These are phyloP conservation scores for Mycena belliarum DNA, from an alignment of 768 basidiomycete species.

Conservation along the genomic window DNA sequence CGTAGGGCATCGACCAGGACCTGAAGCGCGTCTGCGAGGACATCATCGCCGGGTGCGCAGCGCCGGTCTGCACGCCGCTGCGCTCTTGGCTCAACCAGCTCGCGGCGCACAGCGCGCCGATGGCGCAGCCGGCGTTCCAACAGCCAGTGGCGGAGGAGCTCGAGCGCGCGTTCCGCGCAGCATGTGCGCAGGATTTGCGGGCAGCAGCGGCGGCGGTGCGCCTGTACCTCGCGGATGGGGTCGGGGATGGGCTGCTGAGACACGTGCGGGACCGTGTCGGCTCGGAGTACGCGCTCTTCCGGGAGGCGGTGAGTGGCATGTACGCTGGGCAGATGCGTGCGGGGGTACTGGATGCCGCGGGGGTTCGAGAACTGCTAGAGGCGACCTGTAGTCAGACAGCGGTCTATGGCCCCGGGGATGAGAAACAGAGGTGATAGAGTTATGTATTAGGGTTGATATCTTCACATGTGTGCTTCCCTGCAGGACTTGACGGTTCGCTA, in stretches of 20 bases:
- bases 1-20: constrained; percentile 82
- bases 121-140: constrained; percentile 49
- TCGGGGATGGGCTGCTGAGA: constrained; percentile 73
- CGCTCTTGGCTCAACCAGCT: constrained; percentile 64
- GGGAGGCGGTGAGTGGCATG: constrained; percentile 59
- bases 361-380: constrained; percentile 41
- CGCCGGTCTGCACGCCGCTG: constrained; percentile 58
- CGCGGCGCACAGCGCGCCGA: constrained; percentile 23
- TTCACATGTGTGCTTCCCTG: too few relatives aligned
- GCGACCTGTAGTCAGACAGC: constrained; percentile 33
- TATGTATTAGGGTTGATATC: too few relatives aligned
- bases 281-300: constrained; percentile 74
- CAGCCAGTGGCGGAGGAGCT: constrained; percentile 48
- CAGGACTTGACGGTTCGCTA: too few relatives aligned
- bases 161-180: constrained; percentile 55
- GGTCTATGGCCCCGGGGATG: background rate
- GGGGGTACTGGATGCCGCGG: constrained; percentile 34
- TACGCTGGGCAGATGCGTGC: constrained; percentile 38
- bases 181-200: constrained; percentile 57
- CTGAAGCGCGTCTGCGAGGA: constrained; percentile 86
- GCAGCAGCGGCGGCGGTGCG: constrained; percentile 58
- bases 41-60: constrained; percentile 66
- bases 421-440: background rate
- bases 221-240: constrained; percentile 82
- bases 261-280: constrained; percentile 77